Conservation (phyloP, 2,329 filamentous ascomycete genomes). For the Waltergamsia citrina region DNA sequence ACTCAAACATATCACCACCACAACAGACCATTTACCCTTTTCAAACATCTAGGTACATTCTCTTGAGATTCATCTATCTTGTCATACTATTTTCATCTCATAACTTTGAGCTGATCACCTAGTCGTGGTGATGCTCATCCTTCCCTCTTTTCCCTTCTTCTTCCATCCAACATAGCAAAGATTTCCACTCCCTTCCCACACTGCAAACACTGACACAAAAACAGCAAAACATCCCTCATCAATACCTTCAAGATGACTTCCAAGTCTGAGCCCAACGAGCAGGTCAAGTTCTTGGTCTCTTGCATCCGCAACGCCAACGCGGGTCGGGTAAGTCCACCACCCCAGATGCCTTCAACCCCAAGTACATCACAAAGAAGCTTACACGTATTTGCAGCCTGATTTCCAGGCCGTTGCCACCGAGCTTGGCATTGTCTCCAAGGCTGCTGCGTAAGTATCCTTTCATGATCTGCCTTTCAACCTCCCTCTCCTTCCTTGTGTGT, state of each 20-base stretch:
- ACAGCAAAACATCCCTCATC: not conserved
- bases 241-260: conserved; percentile 13
- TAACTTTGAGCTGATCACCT: not conserved
- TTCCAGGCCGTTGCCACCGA: conserved; percentile 56
- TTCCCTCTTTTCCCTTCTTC: too few relatives aligned
- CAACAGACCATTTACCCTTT: too few relatives aligned
- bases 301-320: conserved; percentile 53
- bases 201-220: not conserved
- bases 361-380: not conserved
- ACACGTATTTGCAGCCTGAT: conserved; percentile 42
- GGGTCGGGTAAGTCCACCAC: conserved; percentile 52
- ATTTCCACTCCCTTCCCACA: not conserved
- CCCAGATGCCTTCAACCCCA: too few relatives aligned
- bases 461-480: not conserved
- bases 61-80: too few relatives aligned
- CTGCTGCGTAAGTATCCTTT: conserved; percentile 52
- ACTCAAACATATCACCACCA: too few relatives aligned
- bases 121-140: too few relatives aligned
- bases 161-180: too few relatives aligned
- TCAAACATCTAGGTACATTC: too few relatives aligned
- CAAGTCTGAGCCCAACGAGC: conserved; percentile 37
- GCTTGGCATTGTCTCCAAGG: conserved; percentile 53
- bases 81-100: too few relatives aligned
- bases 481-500: not conserved
- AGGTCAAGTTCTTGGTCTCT: conserved; percentile 56